Conservation (phyloP, 1,139 yeast species). For the Blastobotrys proliferans region DNA sequence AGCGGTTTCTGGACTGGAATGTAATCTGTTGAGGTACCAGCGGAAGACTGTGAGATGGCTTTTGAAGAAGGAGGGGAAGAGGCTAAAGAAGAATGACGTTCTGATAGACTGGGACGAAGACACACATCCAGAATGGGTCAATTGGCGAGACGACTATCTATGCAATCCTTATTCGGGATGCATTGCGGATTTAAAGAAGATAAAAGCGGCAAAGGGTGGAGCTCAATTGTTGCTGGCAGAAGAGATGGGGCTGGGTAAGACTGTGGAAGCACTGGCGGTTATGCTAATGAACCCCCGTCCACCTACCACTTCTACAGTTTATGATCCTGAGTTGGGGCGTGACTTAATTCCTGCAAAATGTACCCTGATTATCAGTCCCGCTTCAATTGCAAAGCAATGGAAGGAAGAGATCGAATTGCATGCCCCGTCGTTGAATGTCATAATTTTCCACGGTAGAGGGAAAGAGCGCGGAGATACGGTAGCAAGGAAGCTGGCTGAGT, state of each 20-base stretch:
- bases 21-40: constrained; percentile 56
- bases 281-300: constrained; percentile 53
- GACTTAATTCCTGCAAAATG: constrained; percentile 55
- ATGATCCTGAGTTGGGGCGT: constrained; percentile 46
- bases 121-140: not conserved
- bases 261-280: constrained; percentile 74
- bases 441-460: constrained; percentile 57
- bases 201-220: not conserved
- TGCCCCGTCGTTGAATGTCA: constrained; percentile 54
- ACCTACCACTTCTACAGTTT: constrained; percentile 14
- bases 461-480: constrained; percentile 33
- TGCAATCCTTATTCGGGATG: constrained; percentile 33
- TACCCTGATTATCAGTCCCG: constrained; percentile 81
- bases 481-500: constrained; percentile 44
- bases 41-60: constrained; percentile 64
- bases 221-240: constrained; percentile 66
- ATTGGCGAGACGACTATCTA: constrained; percentile 24
- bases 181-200: constrained; percentile 18
- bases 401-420: constrained; percentile 60
- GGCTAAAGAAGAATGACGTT: constrained; percentile 29
- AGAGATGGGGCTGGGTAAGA: constrained; percentile 97
- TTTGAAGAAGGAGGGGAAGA: constrained; percentile 53
- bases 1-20: constrained; percentile 43
- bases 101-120: not conserved
- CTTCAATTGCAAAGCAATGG: constrained; percentile 82